Evolutionary conservation across 768 basidiomycete species (phyloP), one percentile per base, ranked within the genome.

Genomic region (Coprinellus micaceus): DNA sequence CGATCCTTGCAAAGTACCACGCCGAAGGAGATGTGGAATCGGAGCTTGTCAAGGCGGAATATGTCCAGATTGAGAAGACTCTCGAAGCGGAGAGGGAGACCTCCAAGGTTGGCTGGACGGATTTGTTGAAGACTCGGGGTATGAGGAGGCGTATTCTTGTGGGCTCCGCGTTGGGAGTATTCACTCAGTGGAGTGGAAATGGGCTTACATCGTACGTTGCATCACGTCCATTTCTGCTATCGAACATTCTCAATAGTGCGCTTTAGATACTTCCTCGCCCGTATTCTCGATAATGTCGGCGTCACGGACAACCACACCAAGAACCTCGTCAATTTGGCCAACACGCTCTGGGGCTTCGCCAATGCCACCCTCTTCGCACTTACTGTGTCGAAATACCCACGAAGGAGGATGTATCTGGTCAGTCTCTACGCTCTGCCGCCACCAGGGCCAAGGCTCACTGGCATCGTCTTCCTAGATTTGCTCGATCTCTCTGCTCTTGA

Each of bases 181-280:
- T 78, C 46, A 85, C 83, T 5, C 82, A 84, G 59, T 84, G 82
- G 83, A 81, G 80, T 60, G 84, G 84, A 43, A 85, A 86, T 60
- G 83, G 84, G 4, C 66, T 86, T 41, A 79, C 77, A 54, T 78
- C 77, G 77, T 79, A 52, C 58, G 77, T 69, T 7, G 3, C 33
- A 19, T 29, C 2, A 36, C 30, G 19, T 17, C 3, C 7, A 12
- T 7, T 12, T 36, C 49, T 19, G n/a, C n/a, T n/a, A n/a, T 33
- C 11, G n/a, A 30, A 13, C 19, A 13, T 22, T 22, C 10, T 25
- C 19, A 24, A 48, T n/a, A n/a, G 1, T 17, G 10, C 33, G 39
- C 43, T 1, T 53, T 52, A 80, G 79, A 11, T 82, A 82, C 62
- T 81, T 81, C 68, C 69, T 84, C 55, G 74, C 80, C n/a, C 77